These are phyloP conservation scores for Hamamelis virginiana DNA, from an alignment of 164 flowering plant species.

Conservation along the genomic window DNA sequence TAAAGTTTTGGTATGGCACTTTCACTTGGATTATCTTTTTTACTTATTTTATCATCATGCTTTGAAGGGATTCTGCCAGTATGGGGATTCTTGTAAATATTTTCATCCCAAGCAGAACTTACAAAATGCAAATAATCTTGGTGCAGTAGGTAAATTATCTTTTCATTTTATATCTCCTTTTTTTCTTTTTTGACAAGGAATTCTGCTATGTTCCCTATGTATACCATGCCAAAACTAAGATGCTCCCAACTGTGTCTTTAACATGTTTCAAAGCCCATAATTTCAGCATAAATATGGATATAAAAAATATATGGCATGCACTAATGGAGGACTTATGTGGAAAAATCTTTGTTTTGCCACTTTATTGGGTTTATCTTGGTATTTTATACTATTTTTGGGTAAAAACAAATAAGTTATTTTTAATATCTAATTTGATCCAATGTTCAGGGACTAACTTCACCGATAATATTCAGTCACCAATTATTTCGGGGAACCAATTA, in stretches of 20 bases:
- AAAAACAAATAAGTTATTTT: neutral
- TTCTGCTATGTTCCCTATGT: neutral
- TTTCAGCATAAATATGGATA: too few relatives aligned
- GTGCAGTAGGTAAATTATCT: conserved; percentile 21
- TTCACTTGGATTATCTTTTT: neutral
- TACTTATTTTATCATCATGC: conserved; percentile 5
- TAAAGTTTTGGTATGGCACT: neutral
- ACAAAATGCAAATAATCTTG: conserved; percentile 24
- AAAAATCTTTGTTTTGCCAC: too few relatives aligned
- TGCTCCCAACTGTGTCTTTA: too few relatives aligned
- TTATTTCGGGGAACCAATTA: conserved; percentile 27
- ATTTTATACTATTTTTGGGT: neutral
- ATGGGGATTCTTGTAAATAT: conserved; percentile 81
- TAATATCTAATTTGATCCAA: neutral
- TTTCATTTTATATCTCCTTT: neutral
- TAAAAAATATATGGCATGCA: neutral
- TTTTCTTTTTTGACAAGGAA: neutral
- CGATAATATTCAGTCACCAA: conserved; percentile 23
- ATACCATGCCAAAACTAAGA: neutral
- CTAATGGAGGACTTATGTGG: too few relatives aligned
- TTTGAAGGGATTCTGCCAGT: conserved; percentile 69
- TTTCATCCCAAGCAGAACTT: conserved; percentile 59
- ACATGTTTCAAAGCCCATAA: too few relatives aligned
- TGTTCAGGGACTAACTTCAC: conserved; percentile 15
- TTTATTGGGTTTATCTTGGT: too few relatives aligned